Evolutionary conservation across 2,329 filamentous ascomycete genomes (phyloP).

Genomic region (Colletotrichum sp.): DNA sequence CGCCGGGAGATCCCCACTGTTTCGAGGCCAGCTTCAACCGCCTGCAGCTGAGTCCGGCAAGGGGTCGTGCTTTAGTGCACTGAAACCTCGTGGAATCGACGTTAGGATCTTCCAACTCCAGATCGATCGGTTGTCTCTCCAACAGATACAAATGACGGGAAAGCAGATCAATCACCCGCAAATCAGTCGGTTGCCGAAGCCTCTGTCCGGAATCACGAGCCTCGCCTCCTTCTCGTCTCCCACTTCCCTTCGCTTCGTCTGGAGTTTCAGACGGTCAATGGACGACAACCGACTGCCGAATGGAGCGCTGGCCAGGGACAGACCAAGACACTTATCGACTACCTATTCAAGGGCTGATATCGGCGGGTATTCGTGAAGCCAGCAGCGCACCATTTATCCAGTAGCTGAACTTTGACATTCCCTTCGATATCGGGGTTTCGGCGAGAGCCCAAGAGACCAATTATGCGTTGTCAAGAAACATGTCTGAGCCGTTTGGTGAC

Average conservation of each 20-base stretch:
- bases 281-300: not conserved
- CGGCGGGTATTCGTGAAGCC: not conserved
- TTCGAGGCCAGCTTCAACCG: not conserved
- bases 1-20: not conserved
- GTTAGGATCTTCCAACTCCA: not conserved
- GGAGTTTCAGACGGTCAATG: not conserved
- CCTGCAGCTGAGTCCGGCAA: not conserved
- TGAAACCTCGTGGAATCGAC: not conserved
- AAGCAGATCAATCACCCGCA: not conserved
- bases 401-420: not conserved
- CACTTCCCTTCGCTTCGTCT: not conserved
- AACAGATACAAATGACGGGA: not conserved
- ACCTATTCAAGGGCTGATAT: not conserved
- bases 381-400: not conserved
- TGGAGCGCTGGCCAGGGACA: not conserved
- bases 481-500: not conserved
- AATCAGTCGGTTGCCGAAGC: not conserved
- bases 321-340: not conserved
- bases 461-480: not conserved
- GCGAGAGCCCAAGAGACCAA: not conserved
- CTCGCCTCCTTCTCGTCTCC: not conserved
- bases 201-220: not conserved
- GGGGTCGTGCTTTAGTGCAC: not conserved
- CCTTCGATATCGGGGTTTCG: not conserved
- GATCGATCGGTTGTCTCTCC: slow-evolving; percentile 11